phyloP scores from a whole-genome alignment of 768 basidiomycete species.

The Phaeolepiota aurea region DNA sequence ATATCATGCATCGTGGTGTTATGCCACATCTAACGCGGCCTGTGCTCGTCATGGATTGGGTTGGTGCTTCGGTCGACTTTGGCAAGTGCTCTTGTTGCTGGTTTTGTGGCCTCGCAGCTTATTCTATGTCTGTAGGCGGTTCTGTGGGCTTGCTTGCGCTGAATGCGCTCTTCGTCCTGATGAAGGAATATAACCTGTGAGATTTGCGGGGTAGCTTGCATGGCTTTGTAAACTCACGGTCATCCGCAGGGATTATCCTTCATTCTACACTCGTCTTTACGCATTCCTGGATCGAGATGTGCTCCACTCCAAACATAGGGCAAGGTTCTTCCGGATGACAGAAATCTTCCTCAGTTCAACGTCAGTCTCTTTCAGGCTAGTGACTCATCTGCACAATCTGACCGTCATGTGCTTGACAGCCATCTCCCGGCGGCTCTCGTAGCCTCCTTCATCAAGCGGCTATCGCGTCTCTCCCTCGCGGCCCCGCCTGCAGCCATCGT shows the following conservation, averaged over 20 bases:
- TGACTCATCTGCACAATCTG: constrained; percentile 3
- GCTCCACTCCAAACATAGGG: constrained; percentile 86
- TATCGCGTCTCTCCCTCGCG: constrained; percentile 73
- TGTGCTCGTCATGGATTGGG: constrained; percentile 86
- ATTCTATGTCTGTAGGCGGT: constrained; percentile 45
- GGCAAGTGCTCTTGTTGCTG: constrained; percentile 33
- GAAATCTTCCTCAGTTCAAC: constrained; percentile 90
- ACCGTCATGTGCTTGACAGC: constrained; percentile 18
- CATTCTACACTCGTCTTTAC: constrained; percentile 90
- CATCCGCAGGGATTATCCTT: constrained; percentile 97
- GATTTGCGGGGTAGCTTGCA: not conserved
- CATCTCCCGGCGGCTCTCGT: constrained; percentile 87
- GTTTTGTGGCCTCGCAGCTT: constrained; percentile 1
- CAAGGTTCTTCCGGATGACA: constrained; percentile 88
- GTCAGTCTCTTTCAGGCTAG: constrained; percentile 52
- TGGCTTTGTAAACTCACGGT: too few species aligned
- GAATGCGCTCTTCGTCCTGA: constrained; percentile 86
- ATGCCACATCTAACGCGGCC: constrained; percentile 78
- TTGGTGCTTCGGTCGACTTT: constrained; percentile 73
- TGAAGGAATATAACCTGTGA: constrained; percentile 88
- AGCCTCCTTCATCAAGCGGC: constrained; percentile 90
- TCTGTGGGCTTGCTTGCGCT: constrained; percentile 81
- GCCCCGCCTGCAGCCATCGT: constrained; percentile 90
- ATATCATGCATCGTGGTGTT: constrained; percentile 76
- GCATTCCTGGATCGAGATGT: constrained; percentile 81